phyloP scores from a whole-genome alignment of 345 rosid species.

The Passiflora organensis region DNA sequence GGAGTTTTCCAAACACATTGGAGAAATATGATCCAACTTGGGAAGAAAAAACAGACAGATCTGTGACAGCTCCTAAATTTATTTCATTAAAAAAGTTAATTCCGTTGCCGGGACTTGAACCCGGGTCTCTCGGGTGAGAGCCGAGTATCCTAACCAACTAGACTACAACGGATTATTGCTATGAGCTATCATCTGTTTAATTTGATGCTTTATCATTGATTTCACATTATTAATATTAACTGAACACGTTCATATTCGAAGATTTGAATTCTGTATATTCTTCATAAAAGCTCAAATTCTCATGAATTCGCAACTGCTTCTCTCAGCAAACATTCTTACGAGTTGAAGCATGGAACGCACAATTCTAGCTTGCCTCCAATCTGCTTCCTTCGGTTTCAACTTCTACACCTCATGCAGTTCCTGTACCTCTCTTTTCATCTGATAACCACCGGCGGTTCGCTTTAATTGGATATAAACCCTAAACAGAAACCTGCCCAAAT shows the following conservation, averaged over 20 bases:
- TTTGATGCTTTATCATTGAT: no score
- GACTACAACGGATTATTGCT: constrained; percentile 32
- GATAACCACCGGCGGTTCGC: constrained; percentile 52
- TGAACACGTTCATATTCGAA: no score
- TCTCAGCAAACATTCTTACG: constrained; percentile 58
- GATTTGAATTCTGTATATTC: no score
- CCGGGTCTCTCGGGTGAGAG: constrained; percentile 73
- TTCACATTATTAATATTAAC: no score
- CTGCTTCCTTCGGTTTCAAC: constrained; percentile 47
- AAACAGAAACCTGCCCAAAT: no score
- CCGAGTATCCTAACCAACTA: constrained; percentile 73
- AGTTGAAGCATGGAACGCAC: constrained; percentile 59
- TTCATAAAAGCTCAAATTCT: no score
- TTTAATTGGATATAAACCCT: constrained; percentile 57
- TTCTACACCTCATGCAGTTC: constrained; percentile 18
- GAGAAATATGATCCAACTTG: no score
- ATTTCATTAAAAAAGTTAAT: background rate
- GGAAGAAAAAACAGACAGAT: no score
- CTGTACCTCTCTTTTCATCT: constrained; percentile 24
- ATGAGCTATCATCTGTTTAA: background rate
- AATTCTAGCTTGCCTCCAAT: constrained; percentile 63
- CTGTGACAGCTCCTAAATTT: no score
- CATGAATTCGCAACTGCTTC: no score
- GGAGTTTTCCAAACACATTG: no score
- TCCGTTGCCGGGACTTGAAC: constrained; percentile 70